phyloP scores from a whole-genome alignment of 2,329 filamentous ascomycete species.

The Aspergillus eucalypticola region DNA sequence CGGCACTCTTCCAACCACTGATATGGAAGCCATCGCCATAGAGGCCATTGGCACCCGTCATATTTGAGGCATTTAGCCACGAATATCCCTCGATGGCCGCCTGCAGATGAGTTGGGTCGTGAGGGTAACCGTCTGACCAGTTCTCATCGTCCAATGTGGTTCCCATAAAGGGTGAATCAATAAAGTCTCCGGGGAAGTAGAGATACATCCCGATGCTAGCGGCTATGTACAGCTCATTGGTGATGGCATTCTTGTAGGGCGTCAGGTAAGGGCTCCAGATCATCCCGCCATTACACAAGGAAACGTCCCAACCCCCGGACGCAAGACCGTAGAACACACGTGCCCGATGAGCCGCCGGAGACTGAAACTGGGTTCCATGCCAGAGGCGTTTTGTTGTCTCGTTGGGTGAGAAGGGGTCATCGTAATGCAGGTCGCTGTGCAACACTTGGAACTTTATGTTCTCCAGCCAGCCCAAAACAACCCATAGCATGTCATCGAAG shows the following conservation, averaged over 20 bases:
- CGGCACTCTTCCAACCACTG: slow-evolving; percentile 59
- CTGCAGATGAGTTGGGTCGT: slow-evolving; percentile 66
- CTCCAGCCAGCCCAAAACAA: slow-evolving; percentile 88
- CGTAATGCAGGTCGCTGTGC: slow-evolving; percentile 67
- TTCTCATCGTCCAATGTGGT: slow-evolving; percentile 23
- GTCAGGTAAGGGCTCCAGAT: slow-evolving; percentile 77
- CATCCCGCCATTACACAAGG: slow-evolving; percentile 84
- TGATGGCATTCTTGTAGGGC: slow-evolving; percentile 96
- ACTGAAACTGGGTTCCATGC: slow-evolving; percentile 75
- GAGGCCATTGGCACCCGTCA: slow-evolving; percentile 74
- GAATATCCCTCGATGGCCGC: slow-evolving; percentile 76
- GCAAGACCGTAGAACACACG: slow-evolving; percentile 84
- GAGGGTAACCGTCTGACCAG: slow-evolving; percentile 37
- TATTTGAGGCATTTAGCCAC: slow-evolving; percentile 77
- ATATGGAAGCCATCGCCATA: slow-evolving; percentile 91
- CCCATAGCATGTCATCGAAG: slow-evolving; percentile 94
- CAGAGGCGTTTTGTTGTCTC: slow-evolving; percentile 49
- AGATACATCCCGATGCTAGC: slow-evolving; percentile 88
- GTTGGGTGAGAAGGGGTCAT: slow-evolving; percentile 22
- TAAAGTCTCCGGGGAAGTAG: slow-evolving; percentile 78
- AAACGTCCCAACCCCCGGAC: slow-evolving; percentile 75
- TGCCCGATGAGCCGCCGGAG: slow-evolving; percentile 78
- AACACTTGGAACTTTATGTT: slow-evolving; percentile 71
- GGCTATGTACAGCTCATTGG: slow-evolving; percentile 84
- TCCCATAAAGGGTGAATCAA: slow-evolving; percentile 65